Percentiles rank a stretch among this genome's conserved stretches.
phyloP scores from a whole-genome alignment of 768 basidiomycete genomes.

The Agrocybe pediades region DNA sequence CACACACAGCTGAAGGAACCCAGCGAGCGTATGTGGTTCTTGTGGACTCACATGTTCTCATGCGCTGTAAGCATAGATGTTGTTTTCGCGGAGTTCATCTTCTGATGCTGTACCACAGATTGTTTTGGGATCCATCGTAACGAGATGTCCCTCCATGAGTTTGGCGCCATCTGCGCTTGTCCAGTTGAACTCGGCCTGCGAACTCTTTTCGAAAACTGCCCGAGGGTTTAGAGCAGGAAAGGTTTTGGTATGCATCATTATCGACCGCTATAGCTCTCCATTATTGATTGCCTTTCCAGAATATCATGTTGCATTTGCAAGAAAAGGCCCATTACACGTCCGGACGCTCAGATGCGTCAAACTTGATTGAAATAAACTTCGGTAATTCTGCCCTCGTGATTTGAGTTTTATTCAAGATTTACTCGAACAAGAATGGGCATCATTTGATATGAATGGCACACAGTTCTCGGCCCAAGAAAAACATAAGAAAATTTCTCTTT shows the following conservation, averaged over 20 bases:
- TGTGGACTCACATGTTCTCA: constrained; percentile 66
- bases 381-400: no score
- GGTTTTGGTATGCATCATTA: constrained; percentile 52
- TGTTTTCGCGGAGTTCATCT: not conserved
- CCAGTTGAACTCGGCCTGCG: constrained; percentile 75
- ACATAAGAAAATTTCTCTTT: no score
- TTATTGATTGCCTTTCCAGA: constrained; percentile 33
- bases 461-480: no score
- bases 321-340: constrained; percentile 66
- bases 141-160: constrained; percentile 78
- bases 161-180: constrained; percentile 73
- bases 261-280: not conserved
- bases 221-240: constrained; percentile 63
- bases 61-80: constrained; percentile 51
- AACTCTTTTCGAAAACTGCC: constrained; percentile 72
- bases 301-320: constrained; percentile 64
- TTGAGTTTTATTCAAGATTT: no score
- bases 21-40: constrained; percentile 66
- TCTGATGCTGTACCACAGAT: constrained; percentile 41
- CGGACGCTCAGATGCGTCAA: no score
- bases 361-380: no score
- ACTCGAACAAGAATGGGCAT: no score
- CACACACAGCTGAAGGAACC: constrained; percentile 64
- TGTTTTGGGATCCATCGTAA: constrained; percentile 74
- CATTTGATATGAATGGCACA: no score